Conservation (phyloP, 2,329 filamentous ascomycete genomes). For the Trichothecium roseum region DNA sequence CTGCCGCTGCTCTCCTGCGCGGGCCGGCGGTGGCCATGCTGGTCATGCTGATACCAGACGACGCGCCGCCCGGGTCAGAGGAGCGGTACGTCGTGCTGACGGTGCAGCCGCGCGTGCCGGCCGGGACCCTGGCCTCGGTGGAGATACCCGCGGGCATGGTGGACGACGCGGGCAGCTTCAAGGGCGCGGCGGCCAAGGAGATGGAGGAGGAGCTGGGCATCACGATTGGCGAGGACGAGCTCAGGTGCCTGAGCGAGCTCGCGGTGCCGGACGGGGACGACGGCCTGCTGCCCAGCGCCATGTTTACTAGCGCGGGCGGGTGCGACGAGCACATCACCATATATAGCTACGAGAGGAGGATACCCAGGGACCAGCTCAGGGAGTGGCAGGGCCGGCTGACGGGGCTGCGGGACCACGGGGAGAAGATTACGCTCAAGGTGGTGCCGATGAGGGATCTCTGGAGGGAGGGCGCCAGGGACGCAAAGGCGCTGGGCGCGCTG, state of each 20-base stretch:
- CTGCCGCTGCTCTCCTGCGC: slow-evolving; percentile 45
- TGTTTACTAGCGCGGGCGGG: slow-evolving; percentile 48
- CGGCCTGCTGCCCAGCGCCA: slow-evolving; percentile 31
- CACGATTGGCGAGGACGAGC: slow-evolving; percentile 33
- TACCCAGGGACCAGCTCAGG: slow-evolving; percentile 36
- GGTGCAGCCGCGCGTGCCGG: slow-evolving; percentile 47
- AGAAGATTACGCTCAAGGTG: slow-evolving; percentile 52
- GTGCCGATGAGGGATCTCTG: slow-evolving; percentile 46
- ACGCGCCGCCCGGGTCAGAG: slow-evolving; percentile 22
- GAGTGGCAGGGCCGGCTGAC: slow-evolving; percentile 49
- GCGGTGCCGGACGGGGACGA: slow-evolving; percentile 19
- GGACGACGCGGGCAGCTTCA: slow-evolving; percentile 41
- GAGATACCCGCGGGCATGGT: slow-evolving; percentile 52
- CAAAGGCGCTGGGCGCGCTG: slow-evolving; percentile 48
- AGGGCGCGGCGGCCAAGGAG: slow-evolving; percentile 47
- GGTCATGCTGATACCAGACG: slow-evolving; percentile 43
- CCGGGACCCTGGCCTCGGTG: slow-evolving; percentile 41
- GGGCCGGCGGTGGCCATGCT: slow-evolving; percentile 53
- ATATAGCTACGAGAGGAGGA: slow-evolving; percentile 43
- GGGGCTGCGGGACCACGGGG: slow-evolving; percentile 45
- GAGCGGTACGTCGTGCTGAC: slow-evolving; percentile 48
- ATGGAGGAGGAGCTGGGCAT: slow-evolving; percentile 51
- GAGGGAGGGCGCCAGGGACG: slow-evolving; percentile 45
- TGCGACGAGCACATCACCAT: slow-evolving; percentile 52
- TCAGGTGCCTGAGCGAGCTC: slow-evolving; percentile 42